These are phyloP conservation scores for Paramecium sonneborni DNA, from an alignment of 73 alveolate genomes.

Conservation along the genomic window DNA sequence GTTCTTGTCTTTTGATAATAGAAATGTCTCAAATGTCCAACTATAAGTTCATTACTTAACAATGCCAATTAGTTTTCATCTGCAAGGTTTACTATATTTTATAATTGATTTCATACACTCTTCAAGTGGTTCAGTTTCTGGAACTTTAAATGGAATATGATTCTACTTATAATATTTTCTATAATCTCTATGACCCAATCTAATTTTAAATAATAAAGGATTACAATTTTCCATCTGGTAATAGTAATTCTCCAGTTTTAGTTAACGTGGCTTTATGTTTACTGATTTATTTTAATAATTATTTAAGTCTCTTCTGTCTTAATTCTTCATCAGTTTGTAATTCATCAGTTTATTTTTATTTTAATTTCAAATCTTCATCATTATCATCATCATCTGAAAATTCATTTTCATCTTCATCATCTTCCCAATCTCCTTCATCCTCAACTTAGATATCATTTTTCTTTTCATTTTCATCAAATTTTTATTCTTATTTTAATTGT, in stretches of 20 bases:
- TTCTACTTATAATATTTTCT: neutral
- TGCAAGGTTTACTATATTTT: neutral
- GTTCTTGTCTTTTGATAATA: neutral
- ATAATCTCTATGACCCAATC: neutral
- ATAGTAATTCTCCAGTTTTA: neutral
- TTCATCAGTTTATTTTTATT: neutral
- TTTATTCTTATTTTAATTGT: neutral
- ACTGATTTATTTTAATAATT: neutral
- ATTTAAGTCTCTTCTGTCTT: neutral
- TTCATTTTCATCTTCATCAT: conserved; percentile 26
- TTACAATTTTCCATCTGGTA: conserved; percentile 17
- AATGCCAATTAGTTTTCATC: neutral
- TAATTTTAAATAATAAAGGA: neutral
- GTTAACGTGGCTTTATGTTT: neutral
- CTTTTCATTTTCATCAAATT: neutral
- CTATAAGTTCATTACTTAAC: neutral
- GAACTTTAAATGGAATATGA: neutral
- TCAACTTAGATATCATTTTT: neutral
- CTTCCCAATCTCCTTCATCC: conserved; percentile 35
- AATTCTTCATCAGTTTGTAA: neutral
- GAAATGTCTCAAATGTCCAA: neutral
- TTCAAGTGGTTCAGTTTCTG: neutral
- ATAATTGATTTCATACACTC: neutral
- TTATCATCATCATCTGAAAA: neutral
- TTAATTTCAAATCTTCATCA: neutral